Base-by-base conservation (phyloP, 1,284 basidiomycete genomes). In the Ustilago xerochloae region DNA sequence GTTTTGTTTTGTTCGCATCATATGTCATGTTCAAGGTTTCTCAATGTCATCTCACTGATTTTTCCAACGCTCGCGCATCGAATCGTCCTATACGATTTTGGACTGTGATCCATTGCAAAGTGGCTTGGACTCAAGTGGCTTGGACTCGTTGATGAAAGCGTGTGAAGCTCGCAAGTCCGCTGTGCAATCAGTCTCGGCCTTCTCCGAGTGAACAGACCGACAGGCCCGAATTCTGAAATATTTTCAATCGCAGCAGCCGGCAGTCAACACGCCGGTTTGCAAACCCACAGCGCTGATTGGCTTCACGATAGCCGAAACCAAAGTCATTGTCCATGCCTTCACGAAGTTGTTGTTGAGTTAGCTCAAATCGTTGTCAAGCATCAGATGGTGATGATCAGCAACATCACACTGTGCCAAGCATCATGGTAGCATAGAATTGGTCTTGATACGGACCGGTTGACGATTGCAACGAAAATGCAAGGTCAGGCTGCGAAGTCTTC, bases 211-310 rank as follows among this genome's bases (percentile, higher is more conserved):
- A 5, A 28, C n/a, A 29, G 38, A 20, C 36, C 32, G 28, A 43
- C 22, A 26, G 15, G 26, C 13, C 15, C 43, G 43, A n/a, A n/a
- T n/a, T n/a, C n/a, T n/a, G n/a, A 46, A 39, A 28, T 46, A 16
- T 29, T 46, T 46, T 13, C 38, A 41, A 22, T 41, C 18, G 38
- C 38, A 18, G 38, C 38, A 18, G 6, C 13, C 41, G 41, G 41
- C 41, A 43, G 41, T 4, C 15, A 6, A 10, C n/a, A 39, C n/a
- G n/a, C 6, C 9, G n/a, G 24, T 24, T 57, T 63, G 48, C 12
- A 32, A 65, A 51, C 8, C 20, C 32, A 47, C 12, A 28, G 32
- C 43, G 45, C 56, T 54, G 55, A 64, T 64, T 64, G 55, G 61
- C 28, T 33, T 41, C 9, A 6, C 10, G 26, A 26, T 43, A 26